These are phyloP conservation scores for Lodderomyces oxycetoniae DNA, from an alignment of 1,139 yeast genomes.

Conservation along the genomic window DNA sequence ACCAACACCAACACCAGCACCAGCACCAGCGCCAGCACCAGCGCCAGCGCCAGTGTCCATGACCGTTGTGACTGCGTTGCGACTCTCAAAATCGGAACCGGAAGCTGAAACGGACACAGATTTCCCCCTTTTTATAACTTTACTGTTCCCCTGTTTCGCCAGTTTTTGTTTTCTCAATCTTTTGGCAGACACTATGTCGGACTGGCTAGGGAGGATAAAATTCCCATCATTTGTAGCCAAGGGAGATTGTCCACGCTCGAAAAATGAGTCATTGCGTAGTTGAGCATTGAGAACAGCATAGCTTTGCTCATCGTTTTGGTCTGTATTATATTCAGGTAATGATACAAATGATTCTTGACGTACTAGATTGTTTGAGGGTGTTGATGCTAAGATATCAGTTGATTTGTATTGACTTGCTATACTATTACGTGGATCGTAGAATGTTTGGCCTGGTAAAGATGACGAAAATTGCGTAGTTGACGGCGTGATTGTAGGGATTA, in stretches of 20 bases:
- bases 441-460: background rate
- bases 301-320: background rate
- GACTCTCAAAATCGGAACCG: background rate
- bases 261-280: slow-evolving; percentile 6
- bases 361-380: slow-evolving; percentile 15
- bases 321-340: slow-evolving; percentile 19
- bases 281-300: background rate
- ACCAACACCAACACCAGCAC: slow-evolving; percentile 3
- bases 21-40: background rate
- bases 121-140: too few species aligned
- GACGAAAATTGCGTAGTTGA: slow-evolving; percentile 9
- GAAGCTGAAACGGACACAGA: too few species aligned
- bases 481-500: slow-evolving; percentile 11
- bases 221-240: slow-evolving; percentile 1
- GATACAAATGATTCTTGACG: slow-evolving; percentile 25
- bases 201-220: slow-evolving; percentile 13
- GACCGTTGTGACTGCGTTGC: slow-evolving; percentile 1
- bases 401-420: background rate
- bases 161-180: slow-evolving; percentile 5
- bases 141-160: slow-evolving; percentile 1
- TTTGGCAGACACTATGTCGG: background rate
- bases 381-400: slow-evolving; percentile 9
- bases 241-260: slow-evolving; percentile 7
- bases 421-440: background rate
- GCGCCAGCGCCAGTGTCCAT: background rate